Conservation (phyloP, 2,329 filamentous ascomycete species). For the Chrysoporthe puriensis region DNA sequence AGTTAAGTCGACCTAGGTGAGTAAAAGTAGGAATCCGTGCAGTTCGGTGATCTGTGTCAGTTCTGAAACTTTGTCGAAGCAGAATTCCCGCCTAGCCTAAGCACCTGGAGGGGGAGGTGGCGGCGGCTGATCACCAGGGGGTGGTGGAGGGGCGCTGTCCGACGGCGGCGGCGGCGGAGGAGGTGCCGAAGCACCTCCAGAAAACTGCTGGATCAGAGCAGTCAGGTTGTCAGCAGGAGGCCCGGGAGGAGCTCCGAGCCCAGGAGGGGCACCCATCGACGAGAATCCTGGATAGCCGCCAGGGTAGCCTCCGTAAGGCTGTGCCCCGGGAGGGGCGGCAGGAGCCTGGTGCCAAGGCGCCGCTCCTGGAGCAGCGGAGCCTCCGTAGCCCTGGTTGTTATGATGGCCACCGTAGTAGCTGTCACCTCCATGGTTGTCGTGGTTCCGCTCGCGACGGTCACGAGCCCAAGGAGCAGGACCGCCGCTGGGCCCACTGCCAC, state of each 20-base stretch:
- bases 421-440: constrained; percentile 49
- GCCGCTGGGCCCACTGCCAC: constrained; percentile 45
- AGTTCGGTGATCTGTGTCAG: constrained; percentile 33
- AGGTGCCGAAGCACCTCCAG: constrained; percentile 33
- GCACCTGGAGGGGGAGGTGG: constrained; percentile 40
- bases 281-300: constrained; percentile 36
- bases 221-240: constrained; percentile 59
- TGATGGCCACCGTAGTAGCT: constrained; percentile 52
- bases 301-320: constrained; percentile 59
- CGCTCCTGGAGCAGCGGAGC: constrained; percentile 39
- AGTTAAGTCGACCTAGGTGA: constrained; percentile 13
- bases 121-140: constrained; percentile 42
- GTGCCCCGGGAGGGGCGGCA: constrained; percentile 31
- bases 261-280: constrained; percentile 44
- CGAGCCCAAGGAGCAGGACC: constrained; percentile 64
- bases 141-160: constrained; percentile 42
- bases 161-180: constrained; percentile 37
- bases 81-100: constrained; percentile 25
- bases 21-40: background rate
- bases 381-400: constrained; percentile 39
- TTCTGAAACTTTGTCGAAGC: constrained; percentile 24
- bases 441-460: constrained; percentile 57
- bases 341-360: constrained; percentile 60
- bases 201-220: constrained; percentile 68
- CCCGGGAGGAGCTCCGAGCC: constrained; percentile 51